Conservation (phyloP, 352 stramenopile genomes). For the Aphanomyces euteiches region DNA sequence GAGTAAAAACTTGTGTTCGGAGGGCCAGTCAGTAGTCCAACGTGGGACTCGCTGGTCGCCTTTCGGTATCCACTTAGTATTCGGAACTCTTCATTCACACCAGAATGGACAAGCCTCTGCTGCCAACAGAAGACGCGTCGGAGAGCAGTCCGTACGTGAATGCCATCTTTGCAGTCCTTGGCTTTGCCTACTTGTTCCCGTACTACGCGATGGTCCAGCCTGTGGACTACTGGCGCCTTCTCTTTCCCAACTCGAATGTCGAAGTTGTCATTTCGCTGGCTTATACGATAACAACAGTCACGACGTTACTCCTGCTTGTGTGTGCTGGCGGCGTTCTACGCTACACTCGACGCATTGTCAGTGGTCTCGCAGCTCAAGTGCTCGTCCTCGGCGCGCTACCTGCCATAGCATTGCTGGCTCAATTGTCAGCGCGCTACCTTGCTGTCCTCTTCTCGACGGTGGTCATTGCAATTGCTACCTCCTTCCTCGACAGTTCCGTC, state of each 20-base stretch:
- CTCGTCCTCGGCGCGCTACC: background rate
- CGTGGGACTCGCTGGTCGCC: background rate
- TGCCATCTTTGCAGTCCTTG: slow-evolving; percentile 8
- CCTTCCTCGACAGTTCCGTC: slow-evolving; percentile 14
- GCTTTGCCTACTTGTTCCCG: slow-evolving; percentile 16
- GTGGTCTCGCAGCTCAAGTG: background rate
- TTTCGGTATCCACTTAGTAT: background rate
- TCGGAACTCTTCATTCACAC: background rate
- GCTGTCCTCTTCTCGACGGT: background rate
- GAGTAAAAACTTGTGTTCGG: too few relatives aligned
- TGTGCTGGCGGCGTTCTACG: background rate
- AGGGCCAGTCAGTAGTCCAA: too few relatives aligned
- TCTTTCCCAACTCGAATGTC: slow-evolving; percentile 10
- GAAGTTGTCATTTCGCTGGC: slow-evolving; percentile 9
- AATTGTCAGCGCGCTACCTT: background rate
- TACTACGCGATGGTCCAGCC: slow-evolving; percentile 3
- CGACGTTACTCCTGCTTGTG: background rate
- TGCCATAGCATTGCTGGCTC: background rate
- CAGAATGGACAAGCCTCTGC: background rate
- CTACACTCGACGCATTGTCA: slow-evolving; percentile 2
- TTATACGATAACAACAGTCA: slow-evolving; percentile 5
- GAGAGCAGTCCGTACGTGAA: background rate
- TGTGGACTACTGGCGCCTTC: slow-evolving; percentile 10
- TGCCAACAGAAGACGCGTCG: background rate
- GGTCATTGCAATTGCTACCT: background rate